Base-by-base conservation (phyloP, 192 early-diverging fungal species). In the Diversispora eburnea region DNA sequence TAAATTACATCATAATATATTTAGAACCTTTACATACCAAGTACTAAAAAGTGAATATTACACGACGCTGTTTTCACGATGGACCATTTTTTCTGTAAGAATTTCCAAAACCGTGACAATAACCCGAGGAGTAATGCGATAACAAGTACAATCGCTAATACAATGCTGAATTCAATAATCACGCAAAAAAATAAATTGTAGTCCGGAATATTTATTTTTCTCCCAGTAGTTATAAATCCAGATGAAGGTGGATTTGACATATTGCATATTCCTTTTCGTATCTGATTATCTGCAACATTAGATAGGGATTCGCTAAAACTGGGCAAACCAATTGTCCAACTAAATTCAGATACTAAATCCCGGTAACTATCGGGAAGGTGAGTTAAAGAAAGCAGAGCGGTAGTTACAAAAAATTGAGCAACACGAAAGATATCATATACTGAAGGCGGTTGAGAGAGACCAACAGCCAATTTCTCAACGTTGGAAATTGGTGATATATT, bases 11-110 rank as follows among this genome's bases (percentile, higher is more conserved):
- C n/a, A n/a, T n/a, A n/a, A n/a, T n/a, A n/a, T n/a, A n/a, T n/a
- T n/a, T n/a, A n/a, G n/a, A n/a, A n/a, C n/a, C n/a, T n/a, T 69
- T 22, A 54, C 68, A 45, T 43, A 70, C 68, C 68, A 22, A 70
- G n/a, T 9, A 70, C 25, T 6, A 70, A 57, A 41, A 46, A 22
- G 10, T 9, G 55, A 70, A 54, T 2, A 57, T 70, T 54, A n/a
- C 41, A 13, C 9, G 49, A 15, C 17, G 9, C 42, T 3, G 6
- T 70, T 42, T 57, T 20, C 33, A 70, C 55, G 39, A 20, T 19
- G 6, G 39, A 13, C 68, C 68, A 70, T 57, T 70, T 57, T 5
- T 70, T 57, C 33, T 20, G 22, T 39, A 45, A 57, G 39, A 0
- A 43, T n/a, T n/a, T 43, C 17, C 68, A 39, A 10, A 19, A 57